Evolutionary conservation across 805 yeast genomes (phyloP), one percentile per base, ranked within the genome.

Genomic region (Teunomyces panamensis): DNA sequence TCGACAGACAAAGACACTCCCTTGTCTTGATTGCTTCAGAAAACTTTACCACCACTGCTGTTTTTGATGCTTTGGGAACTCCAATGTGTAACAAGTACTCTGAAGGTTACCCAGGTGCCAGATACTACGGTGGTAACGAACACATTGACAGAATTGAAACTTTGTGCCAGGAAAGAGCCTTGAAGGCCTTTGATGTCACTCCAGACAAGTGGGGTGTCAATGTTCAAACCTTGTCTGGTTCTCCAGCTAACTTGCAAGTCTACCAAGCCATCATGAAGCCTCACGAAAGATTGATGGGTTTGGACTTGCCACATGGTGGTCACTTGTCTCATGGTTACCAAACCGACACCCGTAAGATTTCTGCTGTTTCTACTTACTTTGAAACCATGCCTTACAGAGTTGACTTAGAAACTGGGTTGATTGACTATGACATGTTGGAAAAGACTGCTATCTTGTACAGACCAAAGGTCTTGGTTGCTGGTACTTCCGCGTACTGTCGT

Each of bases 51-150:
- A 87, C 97, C 43, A 87, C 85, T 57, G 85, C 97, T 20, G 99
- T 92, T 29, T 87, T 92, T 82, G 96, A 92, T 66, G 82, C 89
- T 43, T 78, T 92, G 62, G 98, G 98, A 55, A 87, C 97, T 26
- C 96, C 89, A 66, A 89, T 92, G 96, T 91, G 88, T 70, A 92
- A 92, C 81, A 92, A 92, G 76, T 92, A 92, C 74, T 90, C 97
- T 9, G 99, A 92, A 73, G 98, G 98, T 55, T 92, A 92, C 73
- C 99, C 99, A 36, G 96, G 96, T 56, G 96, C 90, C 54, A 84
- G 99, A 69, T 92, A 92, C 77, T 92, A 92, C 67, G 99, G 99
- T 69, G 99, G 99, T 68, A 92, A 92, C 66, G 90, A 92, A 72
- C 86, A 83, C 73, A 92, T 92, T 61, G 99, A 92, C 74, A 79